Evolutionary conservation across 1,284 basidiomycete species (phyloP), one percentile per base, ranked within the genome.

Genomic region (Cryptococcus sp.): DNA sequence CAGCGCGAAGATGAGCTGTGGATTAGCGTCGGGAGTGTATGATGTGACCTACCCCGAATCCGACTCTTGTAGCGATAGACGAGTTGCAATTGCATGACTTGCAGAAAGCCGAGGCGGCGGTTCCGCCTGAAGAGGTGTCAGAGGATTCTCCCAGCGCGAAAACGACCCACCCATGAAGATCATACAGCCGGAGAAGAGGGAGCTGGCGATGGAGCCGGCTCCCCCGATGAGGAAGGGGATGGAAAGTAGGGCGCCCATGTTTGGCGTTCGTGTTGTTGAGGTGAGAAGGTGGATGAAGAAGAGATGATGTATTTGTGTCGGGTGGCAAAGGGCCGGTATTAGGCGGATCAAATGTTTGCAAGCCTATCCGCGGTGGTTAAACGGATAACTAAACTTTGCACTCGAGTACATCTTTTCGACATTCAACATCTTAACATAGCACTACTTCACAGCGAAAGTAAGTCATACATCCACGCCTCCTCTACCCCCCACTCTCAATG

Each of bases 61-160:
- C 95, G 59, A 99, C 89, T 72, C 95, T 88, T 40, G 95, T 99
- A 0, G 95, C 95, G 67, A 99, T 98, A 0, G 93, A 96, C 11
- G 93, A 96, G 75, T 98, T 97, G 81, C 95, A 99, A 78, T 98
- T 98, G 80, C 95, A 99, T 57, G 92, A 94, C 83, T 96, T 96
- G 85, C 88, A 96, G 81, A 99, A 91, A 82, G 97, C 95, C 40
- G 92, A 93, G 11, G 94, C 93, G 86, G 80, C 74, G 58, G 72
- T 70, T 35, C 77, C 75, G 27, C 75, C 71, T 76, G 66, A 17
- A 22, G 39, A 56, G 23, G 11, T 39, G 27, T 17, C 39, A 31
- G 25, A 31, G 16, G 20, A 44, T 25, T 31, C 13, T 19, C 20
- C 7, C 15, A 7, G 13, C 16, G 25, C 50, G 3, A n/a, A 76